Percentiles rank a stretch among this genome's conserved stretches.
Conservation (phyloP, 805 yeast species). For the Limtongia smithiae region DNA sequence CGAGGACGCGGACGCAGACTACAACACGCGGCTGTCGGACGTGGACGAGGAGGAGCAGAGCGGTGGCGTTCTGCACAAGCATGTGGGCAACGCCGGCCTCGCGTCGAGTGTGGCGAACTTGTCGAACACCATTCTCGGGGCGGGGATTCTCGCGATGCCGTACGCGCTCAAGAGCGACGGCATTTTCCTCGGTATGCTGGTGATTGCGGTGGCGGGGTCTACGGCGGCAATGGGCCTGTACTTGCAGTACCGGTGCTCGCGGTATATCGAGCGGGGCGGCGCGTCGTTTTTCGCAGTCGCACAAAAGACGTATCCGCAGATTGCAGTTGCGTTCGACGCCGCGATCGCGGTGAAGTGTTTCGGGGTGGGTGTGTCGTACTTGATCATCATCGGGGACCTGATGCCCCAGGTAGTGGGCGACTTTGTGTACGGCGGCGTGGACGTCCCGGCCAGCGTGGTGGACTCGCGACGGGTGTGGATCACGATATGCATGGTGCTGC, state of each 20-base stretch:
- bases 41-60: slow-evolving; percentile 7
- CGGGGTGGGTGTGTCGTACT: slow-evolving; percentile 73
- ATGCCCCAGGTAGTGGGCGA: slow-evolving; percentile 51
- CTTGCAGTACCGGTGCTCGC: slow-evolving; percentile 57
- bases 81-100: slow-evolving; percentile 21
- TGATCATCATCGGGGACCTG: slow-evolving; percentile 70
- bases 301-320: slow-evolving; percentile 62
- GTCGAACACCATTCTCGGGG: slow-evolving; percentile 62
- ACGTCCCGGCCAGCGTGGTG: slow-evolving; percentile 8
- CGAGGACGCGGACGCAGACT: slow-evolving; percentile 26
- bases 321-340: slow-evolving; percentile 63
- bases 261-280: slow-evolving; percentile 52
- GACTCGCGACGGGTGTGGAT: slow-evolving; percentile 47
- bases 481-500: slow-evolving; percentile 45
- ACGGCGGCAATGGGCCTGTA: slow-evolving; percentile 66
- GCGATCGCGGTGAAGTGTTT: slow-evolving; percentile 76
- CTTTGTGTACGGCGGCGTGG: slow-evolving; percentile 24
- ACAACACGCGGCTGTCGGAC: slow-evolving; percentile 2
- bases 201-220: slow-evolving; percentile 56
- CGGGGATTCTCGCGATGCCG: slow-evolving; percentile 76
- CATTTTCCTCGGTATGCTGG: slow-evolving; percentile 50
- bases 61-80: neutral
- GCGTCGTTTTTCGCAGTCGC: slow-evolving; percentile 71
- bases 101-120: slow-evolving; percentile 44
- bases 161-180: slow-evolving; percentile 66